A percentile compares a stretch with the other conserved stretches of the same genome.
These are phyloP conservation scores for Ophiostoma sp. DNA, from an alignment of 2,329 filamentous ascomycete genomes.

Conservation along the genomic window DNA sequence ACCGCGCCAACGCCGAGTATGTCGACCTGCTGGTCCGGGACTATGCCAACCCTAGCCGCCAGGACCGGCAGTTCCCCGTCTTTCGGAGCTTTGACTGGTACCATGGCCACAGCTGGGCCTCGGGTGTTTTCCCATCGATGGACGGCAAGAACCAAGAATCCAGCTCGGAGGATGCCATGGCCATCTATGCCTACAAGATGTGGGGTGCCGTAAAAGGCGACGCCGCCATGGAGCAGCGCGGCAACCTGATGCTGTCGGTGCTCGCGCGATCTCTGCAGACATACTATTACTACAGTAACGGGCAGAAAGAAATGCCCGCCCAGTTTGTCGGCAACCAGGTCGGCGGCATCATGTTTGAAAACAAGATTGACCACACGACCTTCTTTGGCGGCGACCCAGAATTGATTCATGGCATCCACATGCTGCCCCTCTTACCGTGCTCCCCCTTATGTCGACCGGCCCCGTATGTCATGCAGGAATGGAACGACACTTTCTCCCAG, in stretches of 20 bases:
- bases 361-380: constrained; percentile 90
- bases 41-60: constrained; percentile 68
- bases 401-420: constrained; percentile 77
- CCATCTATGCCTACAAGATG: constrained; percentile 86
- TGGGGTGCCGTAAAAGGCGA: constrained; percentile 84
- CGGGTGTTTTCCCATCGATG: constrained; percentile 67
- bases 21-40: constrained; percentile 85
- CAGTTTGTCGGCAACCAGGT: constrained; percentile 81
- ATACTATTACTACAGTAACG: constrained; percentile 77
- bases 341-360: constrained; percentile 77
- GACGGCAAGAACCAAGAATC: constrained; percentile 86
- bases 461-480: constrained; percentile 78
- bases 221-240: constrained; percentile 72
- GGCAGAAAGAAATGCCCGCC: constrained; percentile 69
- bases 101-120: constrained; percentile 92
- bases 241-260: constrained; percentile 81
- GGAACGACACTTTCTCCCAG: constrained; percentile 75
- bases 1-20: constrained; percentile 67
- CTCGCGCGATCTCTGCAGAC: constrained; percentile 69
- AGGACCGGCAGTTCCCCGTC: constrained; percentile 76
- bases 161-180: constrained; percentile 86
- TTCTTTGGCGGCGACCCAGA: constrained; percentile 77
- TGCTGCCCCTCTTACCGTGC: constrained; percentile 72
- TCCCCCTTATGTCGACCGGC: constrained; percentile 66
- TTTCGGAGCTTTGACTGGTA: constrained; percentile 90